These are phyloP conservation scores for Ophiostoma novo-ulmi DNA, from an alignment of 2,329 filamentous ascomycete genomes.

Conservation along the genomic window DNA sequence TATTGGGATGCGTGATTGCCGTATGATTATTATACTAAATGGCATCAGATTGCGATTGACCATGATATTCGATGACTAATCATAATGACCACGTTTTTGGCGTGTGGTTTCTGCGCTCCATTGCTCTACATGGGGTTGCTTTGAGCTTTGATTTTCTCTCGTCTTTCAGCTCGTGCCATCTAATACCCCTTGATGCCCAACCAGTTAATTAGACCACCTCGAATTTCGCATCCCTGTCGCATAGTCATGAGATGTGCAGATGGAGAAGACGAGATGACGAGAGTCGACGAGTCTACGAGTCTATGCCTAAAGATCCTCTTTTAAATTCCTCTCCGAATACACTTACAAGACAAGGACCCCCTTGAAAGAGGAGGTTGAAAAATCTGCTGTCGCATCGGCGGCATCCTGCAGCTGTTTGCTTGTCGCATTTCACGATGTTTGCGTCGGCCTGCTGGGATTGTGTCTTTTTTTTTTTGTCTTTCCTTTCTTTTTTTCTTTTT, in stretches of 20 bases:
- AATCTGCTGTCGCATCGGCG: background rate
- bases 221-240: constrained; percentile 4
- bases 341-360: background rate
- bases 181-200: background rate
- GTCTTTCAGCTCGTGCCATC: background rate
- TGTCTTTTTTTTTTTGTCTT: background rate
- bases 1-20: background rate
- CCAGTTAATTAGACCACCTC: background rate
- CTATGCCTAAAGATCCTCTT: background rate
- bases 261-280: background rate
- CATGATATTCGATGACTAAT: background rate
- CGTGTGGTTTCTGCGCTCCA: no score
- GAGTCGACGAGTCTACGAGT: background rate
- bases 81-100: background rate
- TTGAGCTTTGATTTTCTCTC: background rate
- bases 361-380: background rate
- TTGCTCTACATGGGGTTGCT: no score
- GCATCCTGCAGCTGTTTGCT: background rate
- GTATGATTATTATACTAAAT: no score
- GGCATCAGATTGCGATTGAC: no score
- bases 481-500: background rate
- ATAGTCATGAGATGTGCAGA: background rate
- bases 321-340: no score
- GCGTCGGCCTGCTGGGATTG: background rate
- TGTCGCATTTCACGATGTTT: background rate